Percentiles rank a stretch among this genome's conserved stretches.
Conservation (phyloP, 2,329 filamentous ascomycete species). For the Diplodia sapinea region DNA sequence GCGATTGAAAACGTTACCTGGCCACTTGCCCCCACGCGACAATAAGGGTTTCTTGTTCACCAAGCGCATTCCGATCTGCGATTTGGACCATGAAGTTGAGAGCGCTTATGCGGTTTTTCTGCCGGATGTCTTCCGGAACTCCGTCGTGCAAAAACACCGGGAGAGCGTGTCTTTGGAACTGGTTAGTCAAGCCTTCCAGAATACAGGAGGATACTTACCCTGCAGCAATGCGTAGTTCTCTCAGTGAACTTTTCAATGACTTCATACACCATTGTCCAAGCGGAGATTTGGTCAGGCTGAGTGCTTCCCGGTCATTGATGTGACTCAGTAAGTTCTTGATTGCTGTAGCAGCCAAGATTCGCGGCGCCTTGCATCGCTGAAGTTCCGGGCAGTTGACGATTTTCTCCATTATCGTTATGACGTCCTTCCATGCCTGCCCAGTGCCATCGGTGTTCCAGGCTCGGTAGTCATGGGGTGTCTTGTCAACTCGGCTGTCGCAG, state of each 20-base stretch:
- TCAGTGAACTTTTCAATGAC: slow-evolving; percentile 79
- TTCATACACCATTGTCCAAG: slow-evolving; percentile 82
- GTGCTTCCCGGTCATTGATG: slow-evolving; percentile 61
- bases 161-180: slow-evolving; percentile 62
- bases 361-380: slow-evolving; percentile 40
- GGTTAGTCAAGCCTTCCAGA: neutral
- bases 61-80: slow-evolving; percentile 69
- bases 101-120: slow-evolving; percentile 71
- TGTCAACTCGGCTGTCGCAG: slow-evolving; percentile 9
- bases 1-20: slow-evolving; percentile 53
- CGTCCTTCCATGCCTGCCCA: slow-evolving; percentile 43
- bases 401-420: neutral
- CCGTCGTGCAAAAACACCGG: slow-evolving; percentile 66
- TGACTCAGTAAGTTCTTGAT: slow-evolving; percentile 74
- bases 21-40: slow-evolving; percentile 86
- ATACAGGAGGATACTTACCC: slow-evolving; percentile 56
- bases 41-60: slow-evolving; percentile 82
- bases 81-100: slow-evolving; percentile 74
- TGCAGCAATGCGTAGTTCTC: slow-evolving; percentile 83
- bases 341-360: slow-evolving; percentile 71
- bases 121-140: slow-evolving; percentile 55
- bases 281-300: slow-evolving; percentile 70
- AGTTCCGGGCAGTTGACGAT: slow-evolving; percentile 43
- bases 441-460: slow-evolving; percentile 22
- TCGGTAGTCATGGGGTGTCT: slow-evolving; percentile 29